A percentile compares a stretch with the other conserved stretches of the same genome.
phyloP scores from a whole-genome alignment of 1,139 yeast genomes.

The Kodamaea suecica region DNA sequence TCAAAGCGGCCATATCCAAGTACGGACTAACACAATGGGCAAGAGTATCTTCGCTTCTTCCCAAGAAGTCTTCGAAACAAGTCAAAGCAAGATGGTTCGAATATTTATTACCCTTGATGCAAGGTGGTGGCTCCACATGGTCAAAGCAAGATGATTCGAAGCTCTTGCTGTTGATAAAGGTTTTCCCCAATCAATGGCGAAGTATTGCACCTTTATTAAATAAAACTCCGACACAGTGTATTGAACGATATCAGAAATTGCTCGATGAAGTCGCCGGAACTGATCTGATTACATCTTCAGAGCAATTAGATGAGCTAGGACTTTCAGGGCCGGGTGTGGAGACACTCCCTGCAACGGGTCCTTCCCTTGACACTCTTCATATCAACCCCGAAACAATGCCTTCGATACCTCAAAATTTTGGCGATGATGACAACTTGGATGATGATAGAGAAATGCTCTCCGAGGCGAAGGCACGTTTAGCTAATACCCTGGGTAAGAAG shows the following conservation, averaged over 20 bases:
- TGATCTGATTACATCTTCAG: constrained; percentile 17
- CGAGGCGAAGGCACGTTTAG: constrained; percentile 88
- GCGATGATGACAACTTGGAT: constrained; percentile 77
- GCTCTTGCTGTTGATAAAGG: constrained; percentile 60
- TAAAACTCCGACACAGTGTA: constrained; percentile 82
- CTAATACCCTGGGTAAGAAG: constrained; percentile 92
- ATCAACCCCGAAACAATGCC: constrained; percentile 78
- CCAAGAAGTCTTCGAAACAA: constrained; percentile 85
- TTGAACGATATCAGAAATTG: constrained; percentile 80
- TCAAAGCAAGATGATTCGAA: constrained; percentile 72
- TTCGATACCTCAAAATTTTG: constrained; percentile 77
- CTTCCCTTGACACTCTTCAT: constrained; percentile 46
- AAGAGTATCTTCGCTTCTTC: constrained; percentile 80
- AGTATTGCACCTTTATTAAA: constrained; percentile 79
- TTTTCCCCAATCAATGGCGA: constrained; percentile 93
- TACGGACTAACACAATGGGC: constrained; percentile 96
- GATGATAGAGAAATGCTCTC: constrained; percentile 90
- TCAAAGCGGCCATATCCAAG: constrained; percentile 87
- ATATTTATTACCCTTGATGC: constrained; percentile 72
- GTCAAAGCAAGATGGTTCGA: constrained; percentile 94
- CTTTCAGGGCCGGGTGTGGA: constrained; percentile 59
- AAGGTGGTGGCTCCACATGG: constrained; percentile 57
- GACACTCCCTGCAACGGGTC: constrained; percentile 44
- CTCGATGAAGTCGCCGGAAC: constrained; percentile 48
- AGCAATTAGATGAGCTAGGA: constrained; percentile 28